These are phyloP conservation scores for Cercospora sojina DNA, from an alignment of 2,329 filamentous ascomycete genomes.

Conservation along the genomic window DNA sequence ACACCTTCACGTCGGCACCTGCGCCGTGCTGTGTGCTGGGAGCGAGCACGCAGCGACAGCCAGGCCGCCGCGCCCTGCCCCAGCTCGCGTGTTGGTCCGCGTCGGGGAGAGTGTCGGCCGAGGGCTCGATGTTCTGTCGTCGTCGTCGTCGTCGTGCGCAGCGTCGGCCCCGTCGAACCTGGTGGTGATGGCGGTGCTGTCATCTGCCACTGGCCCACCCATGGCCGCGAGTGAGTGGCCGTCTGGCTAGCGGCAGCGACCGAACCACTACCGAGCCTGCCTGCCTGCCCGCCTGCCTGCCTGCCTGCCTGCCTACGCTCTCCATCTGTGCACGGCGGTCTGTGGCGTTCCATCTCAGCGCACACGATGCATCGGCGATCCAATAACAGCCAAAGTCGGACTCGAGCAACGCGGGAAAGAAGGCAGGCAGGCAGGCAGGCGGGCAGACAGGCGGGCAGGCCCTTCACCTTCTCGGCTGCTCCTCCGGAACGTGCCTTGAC, in stretches of 20 bases:
- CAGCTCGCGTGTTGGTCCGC: not conserved
- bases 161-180: not conserved
- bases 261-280: slow-evolving; percentile 10
- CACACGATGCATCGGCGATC: slow-evolving; percentile 9
- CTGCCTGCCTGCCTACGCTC: not conserved
- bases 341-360: slow-evolving; percentile 9
- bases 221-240: not conserved
- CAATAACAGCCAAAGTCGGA: slow-evolving; percentile 1
- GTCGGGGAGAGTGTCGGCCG: not conserved
- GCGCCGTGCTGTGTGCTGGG: not conserved
- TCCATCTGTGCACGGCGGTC: not conserved
- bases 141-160: not conserved
- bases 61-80: not conserved
- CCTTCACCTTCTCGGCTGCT: slow-evolving; percentile 1
- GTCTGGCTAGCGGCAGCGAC: not conserved
- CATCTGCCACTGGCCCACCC: not conserved
- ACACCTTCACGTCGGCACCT: not conserved
- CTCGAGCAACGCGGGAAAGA: not conserved
- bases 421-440: too few species aligned
- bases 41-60: not conserved
- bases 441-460: too few species aligned
- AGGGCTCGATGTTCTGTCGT: too few species aligned
- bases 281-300: slow-evolving; percentile 1
- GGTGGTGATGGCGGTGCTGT: not conserved
- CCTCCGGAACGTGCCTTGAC: slow-evolving; percentile 5